These are phyloP conservation scores for Penstemon davidsonii DNA, from an alignment of 257 asterid species.

Conservation along the genomic window DNA sequence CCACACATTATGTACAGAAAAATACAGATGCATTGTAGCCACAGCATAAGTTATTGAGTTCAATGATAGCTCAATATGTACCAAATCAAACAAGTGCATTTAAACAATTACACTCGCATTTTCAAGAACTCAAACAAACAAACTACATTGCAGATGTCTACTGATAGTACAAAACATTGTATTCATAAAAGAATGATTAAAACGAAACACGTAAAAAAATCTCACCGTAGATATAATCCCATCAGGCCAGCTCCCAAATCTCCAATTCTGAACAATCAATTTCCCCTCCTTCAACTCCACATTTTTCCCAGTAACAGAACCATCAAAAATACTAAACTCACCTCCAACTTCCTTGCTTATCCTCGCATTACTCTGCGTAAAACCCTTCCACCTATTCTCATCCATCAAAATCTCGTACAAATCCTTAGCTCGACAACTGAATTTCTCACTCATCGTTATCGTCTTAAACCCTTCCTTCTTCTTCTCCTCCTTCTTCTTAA, in stretches of 20 bases:
- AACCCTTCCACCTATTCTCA: constrained; percentile 98
- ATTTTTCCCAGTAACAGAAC: constrained; percentile 76
- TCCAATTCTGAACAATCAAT: constrained; percentile 61
- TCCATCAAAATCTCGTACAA: constrained; percentile 91
- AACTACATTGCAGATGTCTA: neutral
- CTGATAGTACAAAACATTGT: neutral
- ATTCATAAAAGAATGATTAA: no score
- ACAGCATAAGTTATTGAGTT: no score
- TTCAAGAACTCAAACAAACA: constrained; percentile 5
- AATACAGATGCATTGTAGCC: no score
- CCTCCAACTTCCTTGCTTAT: constrained; percentile 88
- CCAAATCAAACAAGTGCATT: no score
- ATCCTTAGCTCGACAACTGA: constrained; percentile 72
- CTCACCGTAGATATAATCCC: constrained; percentile 64
- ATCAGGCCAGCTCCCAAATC: constrained; percentile 74
- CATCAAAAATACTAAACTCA: constrained; percentile 80
- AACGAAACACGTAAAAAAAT: neutral
- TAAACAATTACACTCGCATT: neutral
- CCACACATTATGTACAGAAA: no score
- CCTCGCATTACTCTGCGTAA: constrained; percentile 89
- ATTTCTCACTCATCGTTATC: constrained; percentile 83
- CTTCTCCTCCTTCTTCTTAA: constrained; percentile 54
- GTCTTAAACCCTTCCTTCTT: constrained; percentile 88
- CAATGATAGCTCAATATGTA: no score
- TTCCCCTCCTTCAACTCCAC: constrained; percentile 71